These are phyloP conservation scores for Cladosporium sphaerospermum DNA, from an alignment of 2,329 filamentous ascomycete species.

Conservation along the genomic window DNA sequence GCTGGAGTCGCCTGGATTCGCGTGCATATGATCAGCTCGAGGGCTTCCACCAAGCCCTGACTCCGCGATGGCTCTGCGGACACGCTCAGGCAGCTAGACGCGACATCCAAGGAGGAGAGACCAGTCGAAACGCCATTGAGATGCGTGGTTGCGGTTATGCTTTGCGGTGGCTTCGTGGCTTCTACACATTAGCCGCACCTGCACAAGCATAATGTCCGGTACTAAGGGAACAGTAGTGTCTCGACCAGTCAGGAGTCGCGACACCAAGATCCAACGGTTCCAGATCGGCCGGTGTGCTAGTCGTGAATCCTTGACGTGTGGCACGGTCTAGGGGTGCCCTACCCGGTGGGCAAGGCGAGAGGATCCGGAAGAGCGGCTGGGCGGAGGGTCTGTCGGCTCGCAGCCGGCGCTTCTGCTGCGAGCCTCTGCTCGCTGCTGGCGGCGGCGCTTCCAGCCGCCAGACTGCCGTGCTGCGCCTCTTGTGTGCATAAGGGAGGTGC, in stretches of 20 bases:
- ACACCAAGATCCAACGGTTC: conserved; percentile 6
- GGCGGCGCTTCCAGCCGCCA: not conserved
- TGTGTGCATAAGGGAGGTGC: not conserved
- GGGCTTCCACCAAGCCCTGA: not conserved
- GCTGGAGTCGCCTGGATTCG: not conserved
- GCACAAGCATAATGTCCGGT: not conserved
- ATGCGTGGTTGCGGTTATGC: too few species aligned
- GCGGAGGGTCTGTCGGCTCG: conserved; percentile 6
- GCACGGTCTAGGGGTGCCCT: conserved; percentile 6
- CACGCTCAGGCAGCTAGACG: too few species aligned
- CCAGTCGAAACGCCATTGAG: too few species aligned
- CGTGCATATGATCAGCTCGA: conserved; percentile 6
- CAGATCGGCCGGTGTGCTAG: conserved; percentile 7
- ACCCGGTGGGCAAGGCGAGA: conserved; percentile 10
- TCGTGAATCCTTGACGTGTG: conserved; percentile 4
- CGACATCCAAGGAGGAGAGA: too few species aligned
- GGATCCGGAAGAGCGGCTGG: conserved; percentile 2
- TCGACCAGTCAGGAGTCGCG: not conserved
- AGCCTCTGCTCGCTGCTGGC: not conserved
- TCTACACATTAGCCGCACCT: not conserved
- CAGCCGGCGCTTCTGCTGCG: conserved; percentile 8
- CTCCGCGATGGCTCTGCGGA: too few species aligned
- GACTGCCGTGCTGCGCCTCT: conserved; percentile 1
- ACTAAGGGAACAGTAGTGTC: not conserved
- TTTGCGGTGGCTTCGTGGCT: too few species aligned